A percentile compares a stretch with the other conserved stretches of the same genome.
Conservation (phyloP, 2,329 filamentous ascomycete species). For the Scleromitrula shiraiana region DNA sequence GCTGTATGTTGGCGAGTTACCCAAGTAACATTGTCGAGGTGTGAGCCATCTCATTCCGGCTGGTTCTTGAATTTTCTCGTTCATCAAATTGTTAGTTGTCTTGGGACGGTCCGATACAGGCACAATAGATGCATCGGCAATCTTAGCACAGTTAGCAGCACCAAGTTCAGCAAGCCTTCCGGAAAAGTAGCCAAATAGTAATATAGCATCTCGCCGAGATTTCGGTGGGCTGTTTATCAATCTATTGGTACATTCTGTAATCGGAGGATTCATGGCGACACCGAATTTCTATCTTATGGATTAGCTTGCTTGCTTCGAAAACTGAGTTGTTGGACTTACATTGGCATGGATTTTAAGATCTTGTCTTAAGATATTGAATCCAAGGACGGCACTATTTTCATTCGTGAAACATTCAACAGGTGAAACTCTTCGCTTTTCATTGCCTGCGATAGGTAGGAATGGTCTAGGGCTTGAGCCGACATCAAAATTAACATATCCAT, state of each 20-base stretch:
- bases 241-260: conserved; percentile 66
- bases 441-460: conserved; percentile 67
- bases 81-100: conserved; percentile 16
- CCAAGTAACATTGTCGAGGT: conserved; percentile 74
- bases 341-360: conserved; percentile 73
- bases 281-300: conserved; percentile 58
- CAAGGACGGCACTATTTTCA: conserved; percentile 64
- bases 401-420: conserved; percentile 81
- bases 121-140: conserved; percentile 62
- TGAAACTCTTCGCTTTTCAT: conserved; percentile 55
- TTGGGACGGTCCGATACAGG: conserved; percentile 45
- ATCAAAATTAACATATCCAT: conserved; percentile 63
- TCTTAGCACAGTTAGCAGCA: conserved; percentile 47
- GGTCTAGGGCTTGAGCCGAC: conserved; percentile 45
- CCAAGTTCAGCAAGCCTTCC: conserved; percentile 67
- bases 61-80: conserved; percentile 35
- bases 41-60: conserved; percentile 45
- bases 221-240: conserved; percentile 66
- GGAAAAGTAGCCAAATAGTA: conserved; percentile 77
- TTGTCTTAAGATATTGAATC: conserved; percentile 67
- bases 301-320: conserved; percentile 1
- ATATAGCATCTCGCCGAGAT: conserved; percentile 55
- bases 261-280: conserved; percentile 72
- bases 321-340: conserved; percentile 29
- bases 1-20: conserved; percentile 59